phyloP scores from a whole-genome alignment of 208 protist genomes.

The Leishmania aethiopica region DNA sequence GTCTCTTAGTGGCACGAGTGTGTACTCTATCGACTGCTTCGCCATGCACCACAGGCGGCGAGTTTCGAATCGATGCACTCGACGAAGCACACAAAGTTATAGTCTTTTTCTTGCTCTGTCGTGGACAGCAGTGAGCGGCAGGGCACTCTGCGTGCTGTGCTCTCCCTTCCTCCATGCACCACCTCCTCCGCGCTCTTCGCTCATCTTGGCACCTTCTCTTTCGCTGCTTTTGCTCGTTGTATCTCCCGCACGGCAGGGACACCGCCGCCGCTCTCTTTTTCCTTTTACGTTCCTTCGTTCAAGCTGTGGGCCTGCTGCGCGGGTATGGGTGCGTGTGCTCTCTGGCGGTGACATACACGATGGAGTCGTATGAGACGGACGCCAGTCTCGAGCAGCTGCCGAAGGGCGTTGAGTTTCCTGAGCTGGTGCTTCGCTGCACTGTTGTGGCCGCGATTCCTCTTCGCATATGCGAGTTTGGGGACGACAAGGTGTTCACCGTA shows the following conservation, averaged over 20 bases:
- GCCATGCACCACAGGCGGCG: too few relatives aligned
- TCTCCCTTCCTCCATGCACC: not conserved
- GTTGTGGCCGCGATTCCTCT: conserved; percentile 43
- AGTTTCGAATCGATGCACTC: not conserved
- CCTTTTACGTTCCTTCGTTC: not conserved
- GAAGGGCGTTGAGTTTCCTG: conserved; percentile 24
- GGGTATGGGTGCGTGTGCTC: not conserved
- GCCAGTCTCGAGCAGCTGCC: conserved; percentile 35
- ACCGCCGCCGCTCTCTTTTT: not conserved
- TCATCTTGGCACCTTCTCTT: conserved; percentile 1
- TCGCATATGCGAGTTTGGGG: conserved; percentile 56
- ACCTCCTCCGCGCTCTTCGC: not conserved
- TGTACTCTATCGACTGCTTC: not conserved
- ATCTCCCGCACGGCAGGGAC: not conserved
- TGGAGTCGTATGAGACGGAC: conserved; percentile 57
- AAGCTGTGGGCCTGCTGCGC: not conserved
- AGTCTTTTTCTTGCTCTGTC: not conserved
- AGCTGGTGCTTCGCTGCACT: conserved; percentile 50
- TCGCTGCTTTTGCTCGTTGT: not conserved
- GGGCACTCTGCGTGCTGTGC: not conserved
- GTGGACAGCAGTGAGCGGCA: not conserved
- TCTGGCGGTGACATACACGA: not conserved
- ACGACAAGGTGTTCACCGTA: conserved; percentile 60
- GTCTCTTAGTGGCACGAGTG: not conserved
- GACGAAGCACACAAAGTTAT: not conserved